Conservation (phyloP, 2,329 filamentous ascomycete genomes). For the Amesomyces nigricolor region DNA sequence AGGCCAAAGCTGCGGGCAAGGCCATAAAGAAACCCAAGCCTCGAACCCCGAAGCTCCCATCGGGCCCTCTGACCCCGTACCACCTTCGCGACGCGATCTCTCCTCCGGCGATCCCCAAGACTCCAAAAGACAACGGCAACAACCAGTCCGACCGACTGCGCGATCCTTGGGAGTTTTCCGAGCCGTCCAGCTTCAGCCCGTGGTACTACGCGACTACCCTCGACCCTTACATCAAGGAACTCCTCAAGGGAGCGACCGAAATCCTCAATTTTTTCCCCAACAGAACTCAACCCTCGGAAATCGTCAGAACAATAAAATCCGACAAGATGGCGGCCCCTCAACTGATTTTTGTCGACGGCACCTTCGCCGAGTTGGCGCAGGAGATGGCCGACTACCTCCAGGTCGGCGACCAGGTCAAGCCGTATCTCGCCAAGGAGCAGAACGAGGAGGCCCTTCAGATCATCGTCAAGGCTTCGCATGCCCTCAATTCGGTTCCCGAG, state of each 20-base stretch:
- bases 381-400: conserved; percentile 96
- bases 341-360: conserved; percentile 78
- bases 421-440: conserved; percentile 66
- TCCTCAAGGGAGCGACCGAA: conserved; percentile 8
- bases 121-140: not conserved
- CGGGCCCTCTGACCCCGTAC: conserved; percentile 18
- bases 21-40: conserved; percentile 19
- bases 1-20: conserved; percentile 10
- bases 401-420: conserved; percentile 69
- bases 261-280: conserved; percentile 13
- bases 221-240: conserved; percentile 5
- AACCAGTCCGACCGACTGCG: not conserved
- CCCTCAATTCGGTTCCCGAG: conserved; percentile 81
- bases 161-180: too few relatives aligned
- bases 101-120: conserved; percentile 14
- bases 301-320: not conserved
- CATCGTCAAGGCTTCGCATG: conserved; percentile 72
- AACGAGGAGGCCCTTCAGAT: conserved; percentile 87
- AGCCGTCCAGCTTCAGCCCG: conserved; percentile 2
- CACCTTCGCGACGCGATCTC: conserved; percentile 18
- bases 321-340: conserved; percentile 46
- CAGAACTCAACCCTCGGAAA: not conserved
- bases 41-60: conserved; percentile 13
- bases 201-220: not conserved
- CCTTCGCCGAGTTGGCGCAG: conserved; percentile 84